Percentiles rank a stretch among this genome's conserved stretches.
These are phyloP conservation scores for Stylosanthes scabra DNA, from an alignment of 331 rosid species.

Conservation along the genomic window DNA sequence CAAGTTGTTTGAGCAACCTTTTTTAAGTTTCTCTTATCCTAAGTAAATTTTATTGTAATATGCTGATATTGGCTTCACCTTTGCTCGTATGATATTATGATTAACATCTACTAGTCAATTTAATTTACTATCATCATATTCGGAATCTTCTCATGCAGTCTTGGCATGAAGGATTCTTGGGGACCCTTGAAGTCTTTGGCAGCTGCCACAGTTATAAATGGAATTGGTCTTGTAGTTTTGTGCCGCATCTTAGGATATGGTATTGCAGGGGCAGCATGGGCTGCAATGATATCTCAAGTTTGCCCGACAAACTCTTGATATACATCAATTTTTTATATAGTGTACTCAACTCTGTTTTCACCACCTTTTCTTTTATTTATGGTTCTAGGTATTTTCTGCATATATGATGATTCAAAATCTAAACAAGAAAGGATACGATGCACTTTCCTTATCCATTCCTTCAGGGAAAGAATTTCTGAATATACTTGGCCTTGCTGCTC, in stretches of 20 bases:
- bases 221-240: conserved; percentile 67
- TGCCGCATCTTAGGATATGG: conserved; percentile 84
- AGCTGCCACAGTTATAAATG: conserved; percentile 75
- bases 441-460: conserved; percentile 68
- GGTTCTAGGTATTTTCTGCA: conserved; percentile 77
- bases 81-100: not conserved
- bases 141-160: conserved; percentile 53
- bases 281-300: conserved; percentile 87
- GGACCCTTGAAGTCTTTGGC: conserved; percentile 98
- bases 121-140: conserved; percentile 17
- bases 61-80: not conserved
- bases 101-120: conserved; percentile 53
- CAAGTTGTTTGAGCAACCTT: conserved; percentile 4
- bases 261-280: conserved; percentile 98
- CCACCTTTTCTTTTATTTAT: conserved; percentile 13
- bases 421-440: conserved; percentile 75
- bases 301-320: conserved; percentile 22
- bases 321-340: conserved; percentile 26
- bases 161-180: conserved; percentile 99
- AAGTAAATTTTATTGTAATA: conserved; percentile 26
- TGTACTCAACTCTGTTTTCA: conserved; percentile 10
- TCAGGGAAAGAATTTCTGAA: conserved; percentile 62
- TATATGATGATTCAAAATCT: conserved; percentile 85
- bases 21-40: conserved; percentile 32
- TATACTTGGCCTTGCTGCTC: conserved; percentile 79